Conservation (phyloP, 1,284 basidiomycete genomes). For the Agroathelia rolfsii region DNA sequence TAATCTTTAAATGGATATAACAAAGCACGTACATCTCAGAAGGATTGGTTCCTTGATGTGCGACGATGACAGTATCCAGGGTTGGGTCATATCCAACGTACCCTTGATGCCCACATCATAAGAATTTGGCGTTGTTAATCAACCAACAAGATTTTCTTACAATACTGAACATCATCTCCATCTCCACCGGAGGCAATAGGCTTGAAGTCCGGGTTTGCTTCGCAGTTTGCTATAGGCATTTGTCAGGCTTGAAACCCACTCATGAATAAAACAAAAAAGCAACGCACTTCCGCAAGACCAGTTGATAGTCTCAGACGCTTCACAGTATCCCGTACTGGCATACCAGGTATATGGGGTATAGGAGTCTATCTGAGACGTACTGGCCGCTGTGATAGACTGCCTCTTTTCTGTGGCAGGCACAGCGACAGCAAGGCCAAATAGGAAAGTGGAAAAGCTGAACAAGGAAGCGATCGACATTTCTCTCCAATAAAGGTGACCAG, state of each 20-base stretch:
- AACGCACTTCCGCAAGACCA: constrained; percentile 52
- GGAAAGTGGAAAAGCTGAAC: no score
- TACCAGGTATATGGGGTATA: constrained; percentile 47
- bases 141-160: constrained; percentile 21
- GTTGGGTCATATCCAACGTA: constrained; percentile 25
- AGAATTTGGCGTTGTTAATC: neutral
- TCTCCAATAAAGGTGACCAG: no score
- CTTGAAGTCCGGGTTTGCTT: constrained; percentile 40
- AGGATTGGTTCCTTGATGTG: constrained; percentile 23
- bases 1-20: neutral
- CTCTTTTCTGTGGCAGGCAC: constrained; percentile 16
- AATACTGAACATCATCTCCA: constrained; percentile 37
- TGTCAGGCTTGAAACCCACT: neutral
- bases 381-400: constrained; percentile 30
- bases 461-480: no score
- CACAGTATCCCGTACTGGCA: constrained; percentile 47
- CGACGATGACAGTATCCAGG: constrained; percentile 21
- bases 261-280: neutral
- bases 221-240: constrained; percentile 33
- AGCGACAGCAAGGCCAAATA: no score
- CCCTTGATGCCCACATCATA: constrained; percentile 16
- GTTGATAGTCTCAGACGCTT: constrained; percentile 28
- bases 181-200: constrained; percentile 55
- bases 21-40: constrained; percentile 16
- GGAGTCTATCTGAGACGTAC: constrained; percentile 28